These are phyloP conservation scores for Entamoeba invadens DNA, from an alignment of 208 protist genomes.

Conservation along the genomic window DNA sequence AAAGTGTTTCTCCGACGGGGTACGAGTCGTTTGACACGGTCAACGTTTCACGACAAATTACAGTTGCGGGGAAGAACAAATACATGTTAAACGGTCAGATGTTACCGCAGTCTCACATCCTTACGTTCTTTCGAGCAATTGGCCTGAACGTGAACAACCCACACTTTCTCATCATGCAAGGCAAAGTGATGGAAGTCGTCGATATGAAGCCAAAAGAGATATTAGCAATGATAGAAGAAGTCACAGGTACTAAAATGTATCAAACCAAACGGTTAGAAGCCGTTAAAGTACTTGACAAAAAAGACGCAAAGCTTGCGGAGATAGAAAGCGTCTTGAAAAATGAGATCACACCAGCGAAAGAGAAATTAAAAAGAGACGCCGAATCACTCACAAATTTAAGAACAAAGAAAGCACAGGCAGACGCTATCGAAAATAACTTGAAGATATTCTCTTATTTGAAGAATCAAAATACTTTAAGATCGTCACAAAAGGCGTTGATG, in stretches of 20 bases:
- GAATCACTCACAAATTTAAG: slow-evolving; percentile 31
- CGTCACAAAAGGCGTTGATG: neutral
- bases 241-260: slow-evolving; percentile 95
- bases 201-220: slow-evolving; percentile 98
- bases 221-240: slow-evolving; percentile 93
- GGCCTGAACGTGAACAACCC: slow-evolving; percentile 99
- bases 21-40: slow-evolving; percentile 87
- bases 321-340: slow-evolving; percentile 65
- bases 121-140: slow-evolving; percentile 97
- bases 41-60: slow-evolving; percentile 72
- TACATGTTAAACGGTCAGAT: slow-evolving; percentile 96
- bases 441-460: slow-evolving; percentile 48
- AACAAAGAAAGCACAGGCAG: slow-evolving; percentile 29
- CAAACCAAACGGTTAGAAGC: slow-evolving; percentile 84
- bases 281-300: slow-evolving; percentile 85
- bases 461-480: neutral
- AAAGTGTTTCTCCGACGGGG: slow-evolving; percentile 67
- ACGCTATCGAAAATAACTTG: slow-evolving; percentile 44
- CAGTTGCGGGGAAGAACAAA: slow-evolving; percentile 65
- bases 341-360: slow-evolving; percentile 64
- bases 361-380: slow-evolving; percentile 49
- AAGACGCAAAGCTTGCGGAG: slow-evolving; percentile 91
- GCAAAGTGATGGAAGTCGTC: slow-evolving; percentile 87
- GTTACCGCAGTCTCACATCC: slow-evolving; percentile 77
- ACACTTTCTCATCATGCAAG: slow-evolving; percentile 99